phyloP scores from a whole-genome alignment of 2,329 filamentous ascomycete species.

The Aureobasidium namibiae region DNA sequence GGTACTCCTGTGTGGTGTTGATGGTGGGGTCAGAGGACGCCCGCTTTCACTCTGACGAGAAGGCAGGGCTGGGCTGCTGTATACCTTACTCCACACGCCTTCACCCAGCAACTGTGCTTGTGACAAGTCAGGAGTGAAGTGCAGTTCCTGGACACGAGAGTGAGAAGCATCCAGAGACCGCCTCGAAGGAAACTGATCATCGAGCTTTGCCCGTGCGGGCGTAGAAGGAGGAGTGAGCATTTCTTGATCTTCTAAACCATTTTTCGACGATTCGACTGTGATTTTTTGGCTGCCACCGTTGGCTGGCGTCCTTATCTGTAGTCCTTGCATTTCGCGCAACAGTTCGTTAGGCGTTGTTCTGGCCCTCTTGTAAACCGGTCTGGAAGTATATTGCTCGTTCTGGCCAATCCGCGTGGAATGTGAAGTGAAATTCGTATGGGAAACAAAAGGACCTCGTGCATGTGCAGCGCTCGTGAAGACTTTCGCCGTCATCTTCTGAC shows the following conservation, averaged over 20 bases:
- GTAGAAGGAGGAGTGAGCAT: slow-evolving; percentile 11
- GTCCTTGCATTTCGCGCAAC: slow-evolving; percentile 7
- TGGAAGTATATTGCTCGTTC: slow-evolving; percentile 3
- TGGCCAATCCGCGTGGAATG: slow-evolving; percentile 3
- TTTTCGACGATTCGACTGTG: neutral
- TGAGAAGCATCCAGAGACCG: slow-evolving; percentile 2
- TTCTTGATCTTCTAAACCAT: neutral
- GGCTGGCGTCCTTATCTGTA: slow-evolving; percentile 1
- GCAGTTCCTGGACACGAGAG: neutral
- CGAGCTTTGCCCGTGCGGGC: neutral
- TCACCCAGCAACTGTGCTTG: slow-evolving; percentile 25
- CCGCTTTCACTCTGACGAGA: neutral
- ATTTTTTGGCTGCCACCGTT: neutral
- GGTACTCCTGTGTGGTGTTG: slow-evolving; percentile 15
- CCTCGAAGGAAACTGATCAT: neutral
- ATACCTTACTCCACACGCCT: slow-evolving; percentile 30
- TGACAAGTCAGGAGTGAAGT: slow-evolving; percentile 13
- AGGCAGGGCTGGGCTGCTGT: slow-evolving; percentile 20
- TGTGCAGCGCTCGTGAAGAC: neutral
- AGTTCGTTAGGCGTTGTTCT: slow-evolving; percentile 2
- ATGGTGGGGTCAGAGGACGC: slow-evolving; percentile 15
- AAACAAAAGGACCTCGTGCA: slow-evolving; percentile 2
- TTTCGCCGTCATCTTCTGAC: neutral
- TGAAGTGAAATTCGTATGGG: slow-evolving; percentile 1
- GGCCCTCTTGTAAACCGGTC: neutral